Base-by-base conservation (phyloP, 805 yeast species). In the Ogataea neopini region DNA sequence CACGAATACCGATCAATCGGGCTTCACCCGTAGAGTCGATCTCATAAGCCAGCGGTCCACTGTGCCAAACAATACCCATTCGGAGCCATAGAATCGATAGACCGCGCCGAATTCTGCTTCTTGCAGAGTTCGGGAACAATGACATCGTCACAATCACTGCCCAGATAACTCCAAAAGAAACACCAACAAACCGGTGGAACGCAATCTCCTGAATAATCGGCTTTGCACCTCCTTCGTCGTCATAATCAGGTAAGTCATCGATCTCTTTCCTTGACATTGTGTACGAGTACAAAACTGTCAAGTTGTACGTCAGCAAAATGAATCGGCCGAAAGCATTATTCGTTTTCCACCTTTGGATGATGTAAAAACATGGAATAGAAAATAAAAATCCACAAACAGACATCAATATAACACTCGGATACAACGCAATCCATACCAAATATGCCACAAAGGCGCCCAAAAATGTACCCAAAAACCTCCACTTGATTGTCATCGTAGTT, bases 41-140 rank as follows among this genome's bases (percentile, higher is more conserved):
- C n/a, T 62, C 66, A 43, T 69, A 76, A 14, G 73, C 76, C 51
- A 88, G 66, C 1, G 91, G 89, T 53, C 86, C 92, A 41, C 82
- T 70, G 54, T 83, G 84, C 96, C 95, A 88, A 7, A 83, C 74
- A 18, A 88, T 75, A 1, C 96, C 96, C 76, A 88, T 75, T 37
- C 90, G 71, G 34, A 88, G 69, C 96, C 96, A 88, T 18, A 87
- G 70, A 2, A 82, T 68, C 0, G 88, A 78, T 18, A 88, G 61
- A 0, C 88, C 88, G 22, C 73, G 72, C 49, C 86, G 80, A 49
- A 88, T 67, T 40, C 89, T 69, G 11, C 79, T 71, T 39, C 96
- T 72, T 0, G 96, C 96, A 59, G 88, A 82, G 60, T 81, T 82
- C 3, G 96, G 96, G 43, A 85, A 72, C 43, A 87, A 73, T 1